Conservation (phyloP, 768 basidiomycete species). For the Boletus huronensis region DNA sequence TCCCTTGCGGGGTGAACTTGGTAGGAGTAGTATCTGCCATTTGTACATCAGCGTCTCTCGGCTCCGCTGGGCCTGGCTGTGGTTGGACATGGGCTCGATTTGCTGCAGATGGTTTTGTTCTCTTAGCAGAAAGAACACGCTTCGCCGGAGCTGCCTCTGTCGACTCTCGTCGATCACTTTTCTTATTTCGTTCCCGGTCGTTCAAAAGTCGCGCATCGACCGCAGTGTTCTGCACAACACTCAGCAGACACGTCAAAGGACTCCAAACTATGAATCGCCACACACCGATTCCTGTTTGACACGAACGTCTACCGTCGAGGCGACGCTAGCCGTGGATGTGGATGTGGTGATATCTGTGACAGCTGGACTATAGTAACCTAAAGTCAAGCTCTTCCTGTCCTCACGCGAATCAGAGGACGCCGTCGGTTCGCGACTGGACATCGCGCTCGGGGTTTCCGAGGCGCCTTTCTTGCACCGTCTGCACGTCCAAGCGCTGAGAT, state of each 20-base stretch:
- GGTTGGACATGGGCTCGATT: neutral
- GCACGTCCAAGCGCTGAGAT: conserved; percentile 28
- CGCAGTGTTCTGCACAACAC: neutral
- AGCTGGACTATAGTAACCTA: neutral
- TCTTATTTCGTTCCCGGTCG: neutral
- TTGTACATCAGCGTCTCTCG: conserved; percentile 1
- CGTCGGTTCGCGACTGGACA: conserved; percentile 7
- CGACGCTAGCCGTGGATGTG: neutral
- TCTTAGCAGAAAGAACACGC: neutral
- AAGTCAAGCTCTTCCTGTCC: neutral
- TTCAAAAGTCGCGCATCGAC: neutral
- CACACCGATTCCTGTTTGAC: conserved; percentile 12
- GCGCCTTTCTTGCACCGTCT: conserved; percentile 28
- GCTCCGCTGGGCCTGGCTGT: neutral
- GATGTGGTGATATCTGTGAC: neutral
- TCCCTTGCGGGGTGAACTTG: neutral
- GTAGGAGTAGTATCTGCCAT: neutral
- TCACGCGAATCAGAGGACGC: conserved; percentile 5
- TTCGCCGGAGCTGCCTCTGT: neutral
- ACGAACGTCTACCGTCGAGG: neutral
- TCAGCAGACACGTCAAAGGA: conserved; percentile 1
- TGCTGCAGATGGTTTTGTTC: neutral
- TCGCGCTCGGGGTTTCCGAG: neutral
- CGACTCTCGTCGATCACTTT: neutral
- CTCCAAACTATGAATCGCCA: neutral